Evolutionary conservation across 805 yeast genomes (phyloP).

Genomic region (Zygosaccharomyces lentus): DNA sequence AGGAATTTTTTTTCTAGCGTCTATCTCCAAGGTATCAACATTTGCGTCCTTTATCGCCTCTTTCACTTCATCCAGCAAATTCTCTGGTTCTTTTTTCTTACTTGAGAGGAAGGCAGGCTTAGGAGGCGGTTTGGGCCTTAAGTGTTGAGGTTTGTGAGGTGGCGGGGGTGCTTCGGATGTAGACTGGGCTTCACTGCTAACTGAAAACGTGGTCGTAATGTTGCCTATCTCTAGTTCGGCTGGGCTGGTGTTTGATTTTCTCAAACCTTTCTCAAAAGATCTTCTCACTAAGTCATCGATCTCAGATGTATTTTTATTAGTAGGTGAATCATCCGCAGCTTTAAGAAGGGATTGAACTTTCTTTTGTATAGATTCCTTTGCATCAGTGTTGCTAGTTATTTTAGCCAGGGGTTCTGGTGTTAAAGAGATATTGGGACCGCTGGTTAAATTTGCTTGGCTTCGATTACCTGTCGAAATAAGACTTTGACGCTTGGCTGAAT

Average conservation of each 20-base stretch:
- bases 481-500: not conserved
- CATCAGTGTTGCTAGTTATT: slow-evolving; percentile 2
- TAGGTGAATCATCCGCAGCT: slow-evolving; percentile 17
- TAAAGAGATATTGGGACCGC: not conserved
- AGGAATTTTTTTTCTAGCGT: slow-evolving; percentile 55
- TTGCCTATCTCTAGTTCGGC: not conserved
- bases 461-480: not conserved
- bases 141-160: slow-evolving; percentile 54
- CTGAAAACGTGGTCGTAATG: slow-evolving; percentile 9
- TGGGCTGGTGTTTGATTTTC: not conserved
- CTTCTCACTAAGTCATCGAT: not conserved
- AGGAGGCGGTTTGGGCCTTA: slow-evolving; percentile 32
- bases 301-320: not conserved
- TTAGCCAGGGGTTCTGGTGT: not conserved
- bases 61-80: slow-evolving; percentile 2
- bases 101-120: slow-evolving; percentile 50
- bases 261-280: not conserved
- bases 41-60: slow-evolving; percentile 41
- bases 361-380: slow-evolving; percentile 45
- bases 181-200: not conserved
- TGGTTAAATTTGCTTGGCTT: not conserved
- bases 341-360: slow-evolving; percentile 50
- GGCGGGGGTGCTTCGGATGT: slow-evolving; percentile 34
- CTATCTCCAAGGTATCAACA: slow-evolving; percentile 53
- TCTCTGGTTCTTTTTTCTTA: slow-evolving; percentile 4